Percentiles rank a stretch among this genome's conserved stretches.
Conservation (phyloP, 2,329 filamentous ascomycete species). For the Xylaria sp. region DNA sequence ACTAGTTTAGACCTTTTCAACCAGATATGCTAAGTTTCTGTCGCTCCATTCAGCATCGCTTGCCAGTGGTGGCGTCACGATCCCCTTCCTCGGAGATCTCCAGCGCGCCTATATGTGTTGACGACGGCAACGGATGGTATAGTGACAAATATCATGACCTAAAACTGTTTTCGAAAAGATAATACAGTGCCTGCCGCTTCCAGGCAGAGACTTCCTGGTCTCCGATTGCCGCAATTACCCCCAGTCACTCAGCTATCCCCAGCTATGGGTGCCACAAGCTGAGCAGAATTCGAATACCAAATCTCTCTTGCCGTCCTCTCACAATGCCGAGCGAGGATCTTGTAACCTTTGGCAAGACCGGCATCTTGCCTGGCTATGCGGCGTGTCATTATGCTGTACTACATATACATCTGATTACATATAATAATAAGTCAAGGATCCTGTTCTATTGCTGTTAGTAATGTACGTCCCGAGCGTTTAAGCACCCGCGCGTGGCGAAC, state of each 20-base stretch:
- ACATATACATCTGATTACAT: background rate
- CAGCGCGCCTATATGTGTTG: background rate
- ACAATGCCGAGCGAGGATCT: background rate
- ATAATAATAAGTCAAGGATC: constrained; percentile 30
- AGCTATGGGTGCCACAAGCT: background rate
- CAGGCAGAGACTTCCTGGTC: background rate
- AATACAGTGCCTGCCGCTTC: background rate
- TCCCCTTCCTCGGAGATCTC: background rate
- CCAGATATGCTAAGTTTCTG: background rate
- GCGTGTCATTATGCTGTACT: constrained; percentile 24
- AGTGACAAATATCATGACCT: background rate
- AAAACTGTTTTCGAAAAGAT: background rate
- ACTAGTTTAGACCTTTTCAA: background rate
- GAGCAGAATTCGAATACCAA: background rate
- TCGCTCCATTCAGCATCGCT: constrained; percentile 1
- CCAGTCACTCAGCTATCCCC: constrained; percentile 5
- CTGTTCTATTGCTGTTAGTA: constrained; percentile 22
- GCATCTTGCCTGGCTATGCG: constrained; percentile 1
- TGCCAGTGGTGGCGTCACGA: background rate
- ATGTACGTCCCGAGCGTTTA: constrained; percentile 2
- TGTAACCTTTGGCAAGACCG: background rate
- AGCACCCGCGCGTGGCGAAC: constrained; percentile 33
- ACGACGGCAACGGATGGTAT: background rate
- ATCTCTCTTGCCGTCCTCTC: background rate
- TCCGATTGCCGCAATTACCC: constrained; percentile 1